Evolutionary conservation across 2,329 filamentous ascomycete species (phyloP), one percentile per base, ranked within the genome.

Genomic region (Chaetomium strumarium): DNA sequence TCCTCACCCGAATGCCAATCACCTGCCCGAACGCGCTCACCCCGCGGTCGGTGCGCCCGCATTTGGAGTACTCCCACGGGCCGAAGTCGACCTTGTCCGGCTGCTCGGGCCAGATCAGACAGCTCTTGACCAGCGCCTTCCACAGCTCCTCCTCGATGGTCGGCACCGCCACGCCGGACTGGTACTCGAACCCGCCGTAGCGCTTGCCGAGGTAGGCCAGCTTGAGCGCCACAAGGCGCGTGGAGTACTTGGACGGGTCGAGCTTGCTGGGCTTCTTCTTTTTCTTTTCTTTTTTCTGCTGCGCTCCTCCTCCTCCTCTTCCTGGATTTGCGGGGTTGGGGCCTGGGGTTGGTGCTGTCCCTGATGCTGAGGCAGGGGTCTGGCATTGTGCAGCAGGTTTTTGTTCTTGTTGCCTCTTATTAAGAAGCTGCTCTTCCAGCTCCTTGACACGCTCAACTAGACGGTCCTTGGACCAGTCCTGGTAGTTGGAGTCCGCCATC

Each of bases 1-100:
- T 96, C 65, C 92, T 78, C 14, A 99, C 84, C 51, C 86, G 75
- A 38, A 99, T 72, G 0, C 84, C 87, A 64, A 99, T 83, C 52
- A 99, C 93, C 73, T 99, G 93, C 0, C 93, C 93, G 72, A 99
- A 99, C 3, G 93, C 91, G 69, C 90, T 96, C 34, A 99, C 93
- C 12, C 93, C 93, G 49, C 84, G 79, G 67, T 99, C 93, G 16
- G 93, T 99, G 57, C 93, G 79, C 2, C 93, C 93, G 65, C 92
- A 96, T 69, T 99, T 99, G 34, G 88, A 90, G 69, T 97, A 99
- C 56, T 95, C 88, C 68, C 84, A 91, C 8, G 85, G 84, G 33
- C 88, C 83, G 79, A 90, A 96, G 68, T 88, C 85, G 24, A 96
- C 75, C 49, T 79, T 71, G 10, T 81, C 75, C 16, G 75, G 75